Evolutionary conservation across 371 early-diverging fungal species (phyloP).

Genomic region (Lichtheimia hyalospora): DNA sequence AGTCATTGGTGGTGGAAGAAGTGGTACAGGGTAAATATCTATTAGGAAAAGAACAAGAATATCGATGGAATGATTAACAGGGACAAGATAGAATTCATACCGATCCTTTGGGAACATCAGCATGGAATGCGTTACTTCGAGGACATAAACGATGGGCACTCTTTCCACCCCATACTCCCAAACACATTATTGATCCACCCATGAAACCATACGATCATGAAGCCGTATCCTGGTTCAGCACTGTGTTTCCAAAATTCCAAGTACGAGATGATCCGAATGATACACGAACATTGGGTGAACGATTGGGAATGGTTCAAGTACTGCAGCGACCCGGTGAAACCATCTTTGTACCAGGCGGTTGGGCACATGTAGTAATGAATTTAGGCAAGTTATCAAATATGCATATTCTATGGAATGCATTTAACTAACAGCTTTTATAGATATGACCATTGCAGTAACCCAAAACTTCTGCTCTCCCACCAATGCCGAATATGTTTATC

Average conservation of each 20-base stretch:
- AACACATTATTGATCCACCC: constrained; percentile 54
- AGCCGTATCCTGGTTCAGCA: constrained; percentile 78
- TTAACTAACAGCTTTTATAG: constrained; percentile 26
- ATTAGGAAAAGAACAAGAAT: too few relatives aligned
- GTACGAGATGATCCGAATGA: constrained; percentile 23
- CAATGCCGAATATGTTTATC: constrained; percentile 74
- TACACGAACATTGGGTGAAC: constrained; percentile 47
- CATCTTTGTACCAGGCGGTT: constrained; percentile 86
- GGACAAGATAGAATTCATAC: constrained; percentile 48
- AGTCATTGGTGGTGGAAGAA: constrained; percentile 64
- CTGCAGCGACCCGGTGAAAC: constrained; percentile 80
- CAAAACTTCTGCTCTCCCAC: constrained; percentile 81
- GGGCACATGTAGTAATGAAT: constrained; percentile 87
- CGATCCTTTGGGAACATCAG: constrained; percentile 69
- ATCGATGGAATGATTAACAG: too few relatives aligned
- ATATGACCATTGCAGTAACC: constrained; percentile 79
- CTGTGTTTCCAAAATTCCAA: constrained; percentile 65
- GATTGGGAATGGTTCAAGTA: constrained; percentile 72
- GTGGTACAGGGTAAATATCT: constrained; percentile 59
- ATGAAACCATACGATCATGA: constrained; percentile 72
- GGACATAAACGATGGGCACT: constrained; percentile 77
- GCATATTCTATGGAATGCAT: too few relatives aligned
- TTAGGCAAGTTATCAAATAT: constrained; percentile 41
- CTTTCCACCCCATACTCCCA: constrained; percentile 67
- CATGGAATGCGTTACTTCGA: constrained; percentile 65